Evolutionary conservation across 208 protist species (phyloP).

Genomic region (Acanthamoeba castellanii): DNA sequence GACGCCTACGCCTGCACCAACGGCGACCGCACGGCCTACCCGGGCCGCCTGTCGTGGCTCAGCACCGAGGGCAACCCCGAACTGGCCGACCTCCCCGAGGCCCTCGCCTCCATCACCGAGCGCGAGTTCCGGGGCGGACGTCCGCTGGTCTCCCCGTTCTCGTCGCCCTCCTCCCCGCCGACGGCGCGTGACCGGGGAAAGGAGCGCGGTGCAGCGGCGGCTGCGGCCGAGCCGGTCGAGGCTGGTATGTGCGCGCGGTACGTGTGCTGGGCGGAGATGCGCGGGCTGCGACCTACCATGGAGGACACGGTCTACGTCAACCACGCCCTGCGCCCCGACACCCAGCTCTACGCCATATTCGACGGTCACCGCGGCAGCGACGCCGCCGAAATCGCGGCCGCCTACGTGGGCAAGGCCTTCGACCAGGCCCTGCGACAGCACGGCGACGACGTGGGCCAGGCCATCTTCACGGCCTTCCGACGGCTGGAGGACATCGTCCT

Average conservation of each 20-base stretch:
- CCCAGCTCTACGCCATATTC: constrained; percentile 64
- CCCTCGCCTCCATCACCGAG: constrained; percentile 27
- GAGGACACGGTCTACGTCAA: constrained; percentile 74
- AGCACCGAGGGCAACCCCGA: constrained; percentile 56
- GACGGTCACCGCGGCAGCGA: constrained; percentile 72
- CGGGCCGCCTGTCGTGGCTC: constrained; percentile 35
- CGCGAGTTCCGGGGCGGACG: not conserved
- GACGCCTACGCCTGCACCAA: constrained; percentile 29
- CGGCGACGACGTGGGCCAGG: not conserved
- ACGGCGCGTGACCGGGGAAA: too few species aligned
- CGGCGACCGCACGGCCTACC: not conserved
- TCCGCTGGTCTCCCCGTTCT: not conserved
- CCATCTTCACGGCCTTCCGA: constrained; percentile 19
- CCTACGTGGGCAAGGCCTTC: constrained; percentile 43
- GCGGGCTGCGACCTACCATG: constrained; percentile 57
- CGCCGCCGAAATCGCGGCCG: constrained; percentile 59
- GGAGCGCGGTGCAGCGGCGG: not conserved
- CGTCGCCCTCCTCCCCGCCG: not conserved
- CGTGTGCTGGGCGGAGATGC: constrained; percentile 70
- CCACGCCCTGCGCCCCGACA: constrained; percentile 2
- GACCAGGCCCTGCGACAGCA: constrained; percentile 58
- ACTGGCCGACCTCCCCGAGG: constrained; percentile 22
- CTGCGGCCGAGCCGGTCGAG: not conserved
- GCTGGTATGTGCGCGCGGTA: not conserved
- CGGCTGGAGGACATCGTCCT: constrained; percentile 1